Conservation (phyloP, 148 eudicot species). For the Hydrangea macrophylla region DNA sequence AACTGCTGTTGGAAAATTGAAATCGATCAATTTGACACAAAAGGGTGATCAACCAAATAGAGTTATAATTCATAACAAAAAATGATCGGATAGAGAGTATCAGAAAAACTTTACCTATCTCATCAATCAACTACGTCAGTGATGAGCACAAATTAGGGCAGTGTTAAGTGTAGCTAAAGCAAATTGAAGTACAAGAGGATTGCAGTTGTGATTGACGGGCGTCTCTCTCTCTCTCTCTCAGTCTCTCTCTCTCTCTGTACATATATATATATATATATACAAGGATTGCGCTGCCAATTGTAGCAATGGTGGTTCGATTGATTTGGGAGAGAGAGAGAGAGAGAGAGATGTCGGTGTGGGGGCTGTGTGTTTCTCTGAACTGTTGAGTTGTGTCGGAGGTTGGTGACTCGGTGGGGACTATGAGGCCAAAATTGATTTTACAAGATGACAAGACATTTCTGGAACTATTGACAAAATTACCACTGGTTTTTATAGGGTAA, state of each 20-base stretch:
- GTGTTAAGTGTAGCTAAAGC: background rate
- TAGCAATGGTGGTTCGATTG: background rate
- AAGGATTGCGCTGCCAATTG: constrained; percentile 3
- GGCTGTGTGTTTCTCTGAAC: background rate
- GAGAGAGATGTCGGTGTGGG: background rate
- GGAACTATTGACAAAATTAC: constrained; percentile 4
- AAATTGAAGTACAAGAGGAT: background rate
- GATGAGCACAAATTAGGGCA: background rate
- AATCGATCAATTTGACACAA: constrained; percentile 5
- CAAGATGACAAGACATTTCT: constrained; percentile 6
- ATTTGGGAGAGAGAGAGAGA: background rate
- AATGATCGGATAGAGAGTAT: background rate
- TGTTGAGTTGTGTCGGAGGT: constrained; percentile 5
- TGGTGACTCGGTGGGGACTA: too few species aligned
- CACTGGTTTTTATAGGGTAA: background rate
- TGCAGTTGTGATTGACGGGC: background rate
- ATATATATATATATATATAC: background rate
- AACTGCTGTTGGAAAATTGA: constrained; percentile 3
- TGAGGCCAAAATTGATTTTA: too few species aligned
- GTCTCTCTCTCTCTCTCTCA: too few species aligned
- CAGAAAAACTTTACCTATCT: constrained; percentile 4
- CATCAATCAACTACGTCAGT: background rate
- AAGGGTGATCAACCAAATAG: background rate
- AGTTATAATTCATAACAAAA: background rate
- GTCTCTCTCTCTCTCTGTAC: background rate